phyloP scores from a whole-genome alignment of 139 green algal genomes.

The Bryopsis sp. region DNA sequence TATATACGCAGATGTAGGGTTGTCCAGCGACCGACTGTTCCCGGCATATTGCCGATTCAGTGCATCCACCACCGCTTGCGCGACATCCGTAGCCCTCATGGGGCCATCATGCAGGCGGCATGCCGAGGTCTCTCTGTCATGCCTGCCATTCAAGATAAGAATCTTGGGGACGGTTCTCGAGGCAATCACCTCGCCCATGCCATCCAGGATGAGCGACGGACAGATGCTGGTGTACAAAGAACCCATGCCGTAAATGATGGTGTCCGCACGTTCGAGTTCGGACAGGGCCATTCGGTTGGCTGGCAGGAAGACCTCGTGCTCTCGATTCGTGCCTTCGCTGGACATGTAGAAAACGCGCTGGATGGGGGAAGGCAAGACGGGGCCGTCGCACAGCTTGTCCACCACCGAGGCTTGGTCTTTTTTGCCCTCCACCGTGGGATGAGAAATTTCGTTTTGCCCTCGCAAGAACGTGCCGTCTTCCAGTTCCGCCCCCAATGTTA shows the following conservation, averaged over 20 bases:
- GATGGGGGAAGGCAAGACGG: slow-evolving; percentile 64
- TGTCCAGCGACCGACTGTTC: slow-evolving; percentile 30
- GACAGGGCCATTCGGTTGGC: slow-evolving; percentile 60
- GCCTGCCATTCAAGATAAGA: slow-evolving; percentile 88
- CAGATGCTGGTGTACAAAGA: slow-evolving; percentile 95
- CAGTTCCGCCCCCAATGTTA: slow-evolving; percentile 91
- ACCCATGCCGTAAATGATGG: slow-evolving; percentile 93
- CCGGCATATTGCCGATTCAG: slow-evolving; percentile 23
- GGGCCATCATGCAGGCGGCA: slow-evolving; percentile 33
- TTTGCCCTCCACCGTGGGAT: slow-evolving; percentile 50
- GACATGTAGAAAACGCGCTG: slow-evolving; percentile 92
- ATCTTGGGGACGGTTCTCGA: slow-evolving; percentile 42
- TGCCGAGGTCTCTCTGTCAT: slow-evolving; percentile 81
- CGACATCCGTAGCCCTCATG: slow-evolving; percentile 83
- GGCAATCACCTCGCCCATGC: slow-evolving; percentile 75
- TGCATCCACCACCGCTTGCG: slow-evolving; percentile 40
- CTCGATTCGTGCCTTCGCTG: slow-evolving; percentile 47
- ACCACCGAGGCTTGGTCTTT: slow-evolving; percentile 24
- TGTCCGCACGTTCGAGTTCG: slow-evolving; percentile 57
- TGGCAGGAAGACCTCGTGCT: slow-evolving; percentile 78
- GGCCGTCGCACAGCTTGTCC: slow-evolving; percentile 45
- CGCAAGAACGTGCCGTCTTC: slow-evolving; percentile 76
- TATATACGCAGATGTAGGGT: slow-evolving; percentile 58
- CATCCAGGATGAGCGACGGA: slow-evolving; percentile 75
- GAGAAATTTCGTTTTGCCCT: slow-evolving; percentile 93